phyloP scores from a whole-genome alignment of 345 rosid species.

The Clausena lansium region DNA sequence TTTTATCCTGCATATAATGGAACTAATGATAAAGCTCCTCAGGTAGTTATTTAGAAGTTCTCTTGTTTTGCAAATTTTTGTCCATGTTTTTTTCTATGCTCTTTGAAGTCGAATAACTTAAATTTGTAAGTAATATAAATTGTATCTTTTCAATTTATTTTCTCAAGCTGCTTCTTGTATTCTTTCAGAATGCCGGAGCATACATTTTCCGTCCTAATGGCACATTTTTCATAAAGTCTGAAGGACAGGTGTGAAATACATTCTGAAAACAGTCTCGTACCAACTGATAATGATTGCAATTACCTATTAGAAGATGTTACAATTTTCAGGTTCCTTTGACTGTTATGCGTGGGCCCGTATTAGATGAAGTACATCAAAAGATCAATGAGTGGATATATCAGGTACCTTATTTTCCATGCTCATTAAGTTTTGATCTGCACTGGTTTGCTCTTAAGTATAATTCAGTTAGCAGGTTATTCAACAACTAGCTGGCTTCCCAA shows the following conservation, averaged over 20 bases:
- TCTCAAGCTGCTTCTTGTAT: neutral
- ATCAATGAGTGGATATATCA: conserved; percentile 83
- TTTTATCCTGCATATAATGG: conserved; percentile 72
- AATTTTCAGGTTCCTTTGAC: conserved; percentile 53
- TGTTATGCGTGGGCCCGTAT: conserved; percentile 64
- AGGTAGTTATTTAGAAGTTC: conserved; percentile 47
- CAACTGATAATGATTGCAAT: conserved; percentile 8
- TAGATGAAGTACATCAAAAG: conserved; percentile 85
- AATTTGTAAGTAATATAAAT: neutral
- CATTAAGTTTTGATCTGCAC: neutral
- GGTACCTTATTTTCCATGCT: conserved; percentile 36
- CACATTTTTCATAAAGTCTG: conserved; percentile 43
- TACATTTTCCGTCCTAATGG: conserved; percentile 89
- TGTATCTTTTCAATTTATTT: neutral
- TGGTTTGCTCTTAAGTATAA: neutral
- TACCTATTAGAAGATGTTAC: neutral
- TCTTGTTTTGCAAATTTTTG: neutral
- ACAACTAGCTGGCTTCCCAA: neutral
- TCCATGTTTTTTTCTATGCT: neutral
- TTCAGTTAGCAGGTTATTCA: neutral
- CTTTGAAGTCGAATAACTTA: neutral
- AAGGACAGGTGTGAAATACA: conserved; percentile 45
- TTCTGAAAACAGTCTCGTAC: conserved; percentile 14
- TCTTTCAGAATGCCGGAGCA: conserved; percentile 52
- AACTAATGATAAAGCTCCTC: conserved; percentile 59